A percentile compares a stretch with the other conserved stretches of the same genome.
These are phyloP conservation scores for Lecanicillium sp. DNA, from an alignment of 2,329 filamentous ascomycete genomes.

Conservation along the genomic window DNA sequence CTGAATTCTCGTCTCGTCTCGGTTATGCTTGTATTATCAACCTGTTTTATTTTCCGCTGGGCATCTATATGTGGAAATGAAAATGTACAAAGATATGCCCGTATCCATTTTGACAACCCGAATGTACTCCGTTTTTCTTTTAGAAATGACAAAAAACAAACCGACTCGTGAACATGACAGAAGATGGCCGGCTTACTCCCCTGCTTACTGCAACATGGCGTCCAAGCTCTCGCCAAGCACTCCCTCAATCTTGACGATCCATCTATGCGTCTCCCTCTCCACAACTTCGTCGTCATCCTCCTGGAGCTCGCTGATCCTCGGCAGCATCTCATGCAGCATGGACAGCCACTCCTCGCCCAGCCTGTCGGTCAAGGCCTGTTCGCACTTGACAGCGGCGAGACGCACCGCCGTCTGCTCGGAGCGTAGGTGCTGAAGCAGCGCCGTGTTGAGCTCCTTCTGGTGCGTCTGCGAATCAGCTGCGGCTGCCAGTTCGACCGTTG, in stretches of 20 bases:
- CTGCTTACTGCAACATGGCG: slow-evolving; percentile 76
- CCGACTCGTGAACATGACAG: background rate
- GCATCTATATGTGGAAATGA: background rate
- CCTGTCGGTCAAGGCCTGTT: slow-evolving; percentile 71
- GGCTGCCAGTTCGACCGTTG: slow-evolving; percentile 72
- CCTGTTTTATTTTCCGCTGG: background rate
- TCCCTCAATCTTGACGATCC: slow-evolving; percentile 86
- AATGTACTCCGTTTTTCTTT: slow-evolving; percentile 21
- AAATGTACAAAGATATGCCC: background rate
- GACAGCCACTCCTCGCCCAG: slow-evolving; percentile 92
- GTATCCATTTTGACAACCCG: background rate
- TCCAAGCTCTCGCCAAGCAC: slow-evolving; percentile 87
- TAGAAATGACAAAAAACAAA: background rate
- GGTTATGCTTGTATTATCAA: background rate
- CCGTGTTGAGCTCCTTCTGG: slow-evolving; percentile 79
- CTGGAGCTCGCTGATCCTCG: slow-evolving; percentile 89
- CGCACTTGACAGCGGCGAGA: slow-evolving; percentile 73
- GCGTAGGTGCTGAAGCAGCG: slow-evolving; percentile 72
- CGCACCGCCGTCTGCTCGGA: slow-evolving; percentile 66
- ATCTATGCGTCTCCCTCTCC: slow-evolving; percentile 79
- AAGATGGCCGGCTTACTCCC: background rate
- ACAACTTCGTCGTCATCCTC: slow-evolving; percentile 95
- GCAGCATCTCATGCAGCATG: slow-evolving; percentile 89
- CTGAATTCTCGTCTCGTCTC: background rate
- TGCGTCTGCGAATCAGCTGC: slow-evolving; percentile 82